These are phyloP conservation scores for Mesembryanthemum crystallinum DNA, from an alignment of 148 eudicot species.

Conservation along the genomic window DNA sequence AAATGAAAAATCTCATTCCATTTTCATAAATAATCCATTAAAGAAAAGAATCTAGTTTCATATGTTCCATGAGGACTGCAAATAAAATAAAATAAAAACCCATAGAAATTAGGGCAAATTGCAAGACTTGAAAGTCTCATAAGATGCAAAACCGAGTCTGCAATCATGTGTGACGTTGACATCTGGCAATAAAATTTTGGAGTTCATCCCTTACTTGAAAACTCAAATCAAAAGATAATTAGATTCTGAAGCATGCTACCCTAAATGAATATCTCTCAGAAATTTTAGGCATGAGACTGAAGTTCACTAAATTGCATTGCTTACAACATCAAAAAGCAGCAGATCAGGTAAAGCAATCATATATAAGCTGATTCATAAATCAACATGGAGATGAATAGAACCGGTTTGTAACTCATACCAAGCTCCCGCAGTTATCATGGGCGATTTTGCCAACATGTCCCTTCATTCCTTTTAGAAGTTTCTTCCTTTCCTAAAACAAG, in stretches of 20 bases:
- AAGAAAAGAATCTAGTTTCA: background rate
- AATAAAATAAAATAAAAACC: background rate
- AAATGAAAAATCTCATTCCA: background rate
- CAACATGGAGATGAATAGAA: background rate
- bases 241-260: background rate
- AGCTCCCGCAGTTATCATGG: conserved; percentile 58
- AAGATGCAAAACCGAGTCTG: background rate
- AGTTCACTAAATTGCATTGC: background rate
- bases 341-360: background rate
- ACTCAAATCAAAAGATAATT: background rate
- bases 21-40: background rate
- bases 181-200: background rate
- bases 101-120: background rate
- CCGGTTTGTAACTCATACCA: conserved; percentile 44
- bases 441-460: conserved; percentile 68
- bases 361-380: background rate
- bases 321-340: conserved; percentile 7
- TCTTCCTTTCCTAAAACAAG: conserved; percentile 70
- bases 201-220: background rate
- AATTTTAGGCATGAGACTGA: background rate
- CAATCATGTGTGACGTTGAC: background rate
- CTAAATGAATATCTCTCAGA: too few relatives aligned
- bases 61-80: background rate
- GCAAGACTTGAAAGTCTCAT: too few relatives aligned
- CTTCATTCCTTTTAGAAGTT: conserved; percentile 82